Evolutionary conservation across 306 rosid genomes (phyloP).

Genomic region (Lathyrus oleraceus): DNA sequence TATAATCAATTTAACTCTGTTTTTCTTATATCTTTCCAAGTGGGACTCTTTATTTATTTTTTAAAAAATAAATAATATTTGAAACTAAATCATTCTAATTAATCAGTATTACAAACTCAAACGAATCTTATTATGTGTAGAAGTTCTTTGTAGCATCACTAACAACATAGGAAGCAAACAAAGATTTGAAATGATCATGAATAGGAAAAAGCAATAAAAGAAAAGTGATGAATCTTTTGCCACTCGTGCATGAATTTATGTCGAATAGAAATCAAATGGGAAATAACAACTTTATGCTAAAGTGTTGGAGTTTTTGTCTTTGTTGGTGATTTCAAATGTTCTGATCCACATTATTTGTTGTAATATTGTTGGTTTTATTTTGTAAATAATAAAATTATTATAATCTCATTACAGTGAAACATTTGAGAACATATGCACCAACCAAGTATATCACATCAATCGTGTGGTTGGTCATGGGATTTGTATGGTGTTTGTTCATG

Average conservation of each 20-base stretch:
- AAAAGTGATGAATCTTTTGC: conserved; percentile 42
- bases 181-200: conserved; percentile 34
- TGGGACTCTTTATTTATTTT: background rate
- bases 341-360: conserved; percentile 30
- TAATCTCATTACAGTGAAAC: conserved; percentile 20
- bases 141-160: too few relatives aligned
- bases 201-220: conserved; percentile 32
- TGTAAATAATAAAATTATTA: background rate
- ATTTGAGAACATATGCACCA: conserved; percentile 30
- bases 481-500: conserved; percentile 32
- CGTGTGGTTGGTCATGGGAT: conserved; percentile 44
- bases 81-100: too few relatives aligned
- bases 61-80: too few relatives aligned
- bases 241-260: conserved; percentile 64
- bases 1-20: conserved; percentile 39
- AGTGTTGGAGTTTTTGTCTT: conserved; percentile 43
- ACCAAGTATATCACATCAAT: conserved; percentile 39
- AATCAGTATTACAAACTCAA: too few relatives aligned
- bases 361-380: background rate
- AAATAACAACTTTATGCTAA: conserved; percentile 38
- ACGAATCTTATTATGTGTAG: too few relatives aligned
- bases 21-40: conserved; percentile 26
- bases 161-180: conserved; percentile 19
- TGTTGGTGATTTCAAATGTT: conserved; percentile 31
- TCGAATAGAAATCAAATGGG: conserved; percentile 37